phyloP scores from a whole-genome alignment of 371 early-diverging fungal genomes.

The Rozella allomycis region DNA sequence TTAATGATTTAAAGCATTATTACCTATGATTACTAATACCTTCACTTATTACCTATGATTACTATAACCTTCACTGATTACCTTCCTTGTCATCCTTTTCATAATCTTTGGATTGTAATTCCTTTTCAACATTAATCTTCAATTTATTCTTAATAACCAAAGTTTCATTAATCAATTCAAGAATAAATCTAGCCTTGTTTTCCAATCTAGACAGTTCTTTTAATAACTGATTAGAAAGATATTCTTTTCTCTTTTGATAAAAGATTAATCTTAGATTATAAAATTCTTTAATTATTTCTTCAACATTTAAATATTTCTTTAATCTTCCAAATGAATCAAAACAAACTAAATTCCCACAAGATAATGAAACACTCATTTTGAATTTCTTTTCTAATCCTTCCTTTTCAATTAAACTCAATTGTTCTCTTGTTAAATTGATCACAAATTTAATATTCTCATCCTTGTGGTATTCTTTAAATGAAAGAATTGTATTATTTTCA shows the following conservation, averaged over 20 bases:
- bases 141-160: slow-evolving; percentile 72
- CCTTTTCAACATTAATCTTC: slow-evolving; percentile 48
- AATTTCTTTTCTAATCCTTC: slow-evolving; percentile 64
- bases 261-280: slow-evolving; percentile 64
- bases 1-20: too few species aligned
- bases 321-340: slow-evolving; percentile 82
- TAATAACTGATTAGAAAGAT: slow-evolving; percentile 42
- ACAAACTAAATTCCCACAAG: slow-evolving; percentile 86
- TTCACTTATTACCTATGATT: background rate
- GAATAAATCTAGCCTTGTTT: slow-evolving; percentile 84
- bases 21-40: background rate
- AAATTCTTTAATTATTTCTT: slow-evolving; percentile 82
- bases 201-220: slow-evolving; percentile 55
- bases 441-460: slow-evolving; percentile 55
- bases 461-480: slow-evolving; percentile 26
- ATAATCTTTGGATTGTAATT: slow-evolving; percentile 52
- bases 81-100: slow-evolving; percentile 4
- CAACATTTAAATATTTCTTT: slow-evolving; percentile 52
- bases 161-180: slow-evolving; percentile 64
- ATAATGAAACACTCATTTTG: slow-evolving; percentile 46
- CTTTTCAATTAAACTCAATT: slow-evolving; percentile 42
- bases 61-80: slow-evolving; percentile 12
- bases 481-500: slow-evolving; percentile 33
- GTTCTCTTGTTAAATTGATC: slow-evolving; percentile 43
- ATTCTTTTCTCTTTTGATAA: slow-evolving; percentile 77